Evolutionary conservation across 148 eudicot species (phyloP).

Genomic region (Rhododendron mucronatum): DNA sequence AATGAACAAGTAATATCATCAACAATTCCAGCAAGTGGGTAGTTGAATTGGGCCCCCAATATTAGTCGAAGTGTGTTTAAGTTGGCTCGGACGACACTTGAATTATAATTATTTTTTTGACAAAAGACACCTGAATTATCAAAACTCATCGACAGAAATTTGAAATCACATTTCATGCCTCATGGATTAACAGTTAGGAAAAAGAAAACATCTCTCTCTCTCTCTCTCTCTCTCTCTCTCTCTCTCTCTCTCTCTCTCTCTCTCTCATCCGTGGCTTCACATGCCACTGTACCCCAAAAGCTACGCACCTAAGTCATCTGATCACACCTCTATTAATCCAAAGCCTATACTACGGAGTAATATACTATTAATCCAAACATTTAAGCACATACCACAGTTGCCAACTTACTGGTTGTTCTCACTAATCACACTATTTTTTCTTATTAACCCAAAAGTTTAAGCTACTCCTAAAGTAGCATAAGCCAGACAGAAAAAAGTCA

Average conservation of each 20-base stretch:
- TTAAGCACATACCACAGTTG: not conserved
- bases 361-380: not conserved
- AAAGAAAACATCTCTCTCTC: not conserved
- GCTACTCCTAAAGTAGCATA: not conserved
- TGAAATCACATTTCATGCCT: not conserved
- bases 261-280: not conserved
- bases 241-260: not conserved
- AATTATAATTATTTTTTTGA: too few species aligned
- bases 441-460: not conserved
- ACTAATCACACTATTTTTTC: not conserved
- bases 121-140: too few species aligned
- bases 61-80: too few species aligned
- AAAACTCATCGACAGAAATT: not conserved
- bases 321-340: not conserved
- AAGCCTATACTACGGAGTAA: not conserved
- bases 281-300: constrained; percentile 8
- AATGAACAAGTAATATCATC: too few species aligned
- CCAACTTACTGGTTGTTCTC: not conserved
- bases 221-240: not conserved
- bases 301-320: constrained; percentile 3
- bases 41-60: too few species aligned
- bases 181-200: not conserved
- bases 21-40: too few species aligned
- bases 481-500: not conserved
- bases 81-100: rapidly evolving